phyloP scores from a whole-genome alignment of 148 eudicot genomes.

The Salicornia ramosissima region DNA sequence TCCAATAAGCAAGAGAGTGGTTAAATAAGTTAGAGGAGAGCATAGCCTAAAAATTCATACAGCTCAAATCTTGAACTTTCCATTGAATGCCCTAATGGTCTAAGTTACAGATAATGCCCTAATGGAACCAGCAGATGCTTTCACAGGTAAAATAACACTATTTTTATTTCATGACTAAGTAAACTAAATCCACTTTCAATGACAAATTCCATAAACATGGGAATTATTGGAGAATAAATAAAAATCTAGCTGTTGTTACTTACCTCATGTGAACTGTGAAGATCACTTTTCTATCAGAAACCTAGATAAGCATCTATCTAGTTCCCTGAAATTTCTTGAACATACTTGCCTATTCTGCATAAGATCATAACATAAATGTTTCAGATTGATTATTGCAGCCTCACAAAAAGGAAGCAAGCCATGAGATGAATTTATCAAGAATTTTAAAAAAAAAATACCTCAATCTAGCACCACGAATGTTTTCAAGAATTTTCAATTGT shows the following conservation, averaged over 20 bases:
- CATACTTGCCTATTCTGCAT: slow-evolving; percentile 23
- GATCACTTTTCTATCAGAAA: not conserved
- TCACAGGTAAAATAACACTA: not conserved
- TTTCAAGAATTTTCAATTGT: slow-evolving; percentile 50
- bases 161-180: not conserved
- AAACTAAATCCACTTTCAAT: not conserved
- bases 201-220: not conserved
- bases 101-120: too few species aligned
- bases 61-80: too few species aligned
- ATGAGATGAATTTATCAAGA: not conserved
- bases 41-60: too few species aligned
- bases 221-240: not conserved
- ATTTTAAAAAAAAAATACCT: slow-evolving; percentile 46
- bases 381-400: not conserved
- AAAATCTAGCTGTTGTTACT: not conserved
- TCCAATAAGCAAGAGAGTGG: too few species aligned
- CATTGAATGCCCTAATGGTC: too few species aligned
- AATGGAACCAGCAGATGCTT: too few species aligned
- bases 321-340: slow-evolving; percentile 8
- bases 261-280: slow-evolving; percentile 19
- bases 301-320: slow-evolving; percentile 4
- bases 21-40: too few species aligned
- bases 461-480: slow-evolving; percentile 44
- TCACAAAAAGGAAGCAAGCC: not conserved
- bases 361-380: not conserved